Conservation (phyloP, 352 stramenopile genomes). For the Pythium apleroticum region DNA sequence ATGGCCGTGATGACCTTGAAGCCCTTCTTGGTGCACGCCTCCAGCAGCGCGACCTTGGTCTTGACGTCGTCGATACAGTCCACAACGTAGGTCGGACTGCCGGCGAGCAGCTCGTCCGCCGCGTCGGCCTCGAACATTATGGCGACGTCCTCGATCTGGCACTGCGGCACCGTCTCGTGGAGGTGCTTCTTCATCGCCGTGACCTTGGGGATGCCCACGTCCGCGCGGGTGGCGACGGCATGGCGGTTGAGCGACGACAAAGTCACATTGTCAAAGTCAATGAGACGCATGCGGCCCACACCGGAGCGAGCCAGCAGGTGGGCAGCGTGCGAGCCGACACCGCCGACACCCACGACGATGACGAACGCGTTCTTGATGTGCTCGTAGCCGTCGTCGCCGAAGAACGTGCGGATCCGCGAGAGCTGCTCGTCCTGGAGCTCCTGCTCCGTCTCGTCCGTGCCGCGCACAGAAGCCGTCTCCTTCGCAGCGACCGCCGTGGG, state of each 20-base stretch:
- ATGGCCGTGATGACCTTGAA: constrained; percentile 87
- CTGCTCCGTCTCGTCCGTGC: constrained; percentile 33
- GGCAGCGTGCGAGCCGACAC: constrained; percentile 96
- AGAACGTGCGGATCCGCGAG: constrained; percentile 94
- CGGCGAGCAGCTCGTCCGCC: constrained; percentile 81
- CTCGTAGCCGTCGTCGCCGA: constrained; percentile 91
- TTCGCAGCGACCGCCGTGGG: not conserved
- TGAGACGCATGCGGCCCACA: constrained; percentile 92
- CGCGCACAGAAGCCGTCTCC: constrained; percentile 23
- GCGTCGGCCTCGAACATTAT: constrained; percentile 90
- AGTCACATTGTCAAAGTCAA: constrained; percentile 99
- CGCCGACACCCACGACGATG: constrained; percentile 95
- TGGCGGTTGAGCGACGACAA: constrained; percentile 99
- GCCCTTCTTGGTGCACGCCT: constrained; percentile 80
- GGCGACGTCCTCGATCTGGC: constrained; percentile 82
- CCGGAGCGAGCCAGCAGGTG: constrained; percentile 97
- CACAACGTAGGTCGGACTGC: constrained; percentile 92
- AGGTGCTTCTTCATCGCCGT: constrained; percentile 85
- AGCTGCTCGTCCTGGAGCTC: constrained; percentile 81
- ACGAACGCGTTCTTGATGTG: constrained; percentile 89
- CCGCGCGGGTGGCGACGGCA: constrained; percentile 93
- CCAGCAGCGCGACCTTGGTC: constrained; percentile 95
- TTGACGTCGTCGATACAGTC: constrained; percentile 99
- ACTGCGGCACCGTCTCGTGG: constrained; percentile 69
- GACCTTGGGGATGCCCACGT: constrained; percentile 96